Evolutionary conservation across 2,329 filamentous ascomycete genomes (phyloP).

Genomic region (Aphanoascus verrucosus): DNA sequence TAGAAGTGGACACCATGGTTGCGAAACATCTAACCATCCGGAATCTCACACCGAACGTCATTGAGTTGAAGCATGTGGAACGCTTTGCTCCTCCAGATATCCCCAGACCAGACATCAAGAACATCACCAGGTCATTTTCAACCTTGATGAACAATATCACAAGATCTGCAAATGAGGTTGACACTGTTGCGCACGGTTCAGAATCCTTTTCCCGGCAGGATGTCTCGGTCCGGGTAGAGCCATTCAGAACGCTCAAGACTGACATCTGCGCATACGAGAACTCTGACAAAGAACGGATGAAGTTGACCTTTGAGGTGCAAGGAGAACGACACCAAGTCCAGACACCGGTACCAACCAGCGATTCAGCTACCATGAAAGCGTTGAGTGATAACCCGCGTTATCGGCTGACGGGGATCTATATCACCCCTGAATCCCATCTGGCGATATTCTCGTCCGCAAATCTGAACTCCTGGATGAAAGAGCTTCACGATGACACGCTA

Average conservation of each 20-base stretch:
- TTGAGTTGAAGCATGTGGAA: slow-evolving; percentile 63
- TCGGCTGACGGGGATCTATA: slow-evolving; percentile 57
- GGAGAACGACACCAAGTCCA: slow-evolving; percentile 61
- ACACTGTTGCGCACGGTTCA: slow-evolving; percentile 40
- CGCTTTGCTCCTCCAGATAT: slow-evolving; percentile 52
- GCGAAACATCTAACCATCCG: slow-evolving; percentile 2
- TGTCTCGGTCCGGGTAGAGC: slow-evolving; percentile 51
- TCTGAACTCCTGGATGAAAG: slow-evolving; percentile 68
- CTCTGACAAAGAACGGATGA: slow-evolving; percentile 53
- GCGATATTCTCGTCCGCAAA: slow-evolving; percentile 60
- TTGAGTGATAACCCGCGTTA: slow-evolving; percentile 43
- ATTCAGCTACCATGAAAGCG: slow-evolving; percentile 51
- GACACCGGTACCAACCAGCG: slow-evolving; percentile 51
- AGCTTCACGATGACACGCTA: slow-evolving; percentile 59
- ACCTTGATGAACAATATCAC: slow-evolving; percentile 31
- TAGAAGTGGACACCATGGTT: not conserved
- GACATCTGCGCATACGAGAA: slow-evolving; percentile 51
- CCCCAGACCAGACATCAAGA: slow-evolving; percentile 27
- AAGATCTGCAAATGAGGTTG: slow-evolving; percentile 36
- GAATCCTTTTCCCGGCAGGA: slow-evolving; percentile 52
- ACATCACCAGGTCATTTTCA: slow-evolving; percentile 40
- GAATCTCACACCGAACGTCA: slow-evolving; percentile 51
- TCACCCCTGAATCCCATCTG: slow-evolving; percentile 44
- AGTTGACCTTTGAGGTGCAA: slow-evolving; percentile 59
- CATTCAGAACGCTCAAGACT: slow-evolving; percentile 57